These are phyloP conservation scores for Neofusicoccum umdonicola DNA, from an alignment of 2,329 filamentous ascomycete genomes.

Conservation along the genomic window DNA sequence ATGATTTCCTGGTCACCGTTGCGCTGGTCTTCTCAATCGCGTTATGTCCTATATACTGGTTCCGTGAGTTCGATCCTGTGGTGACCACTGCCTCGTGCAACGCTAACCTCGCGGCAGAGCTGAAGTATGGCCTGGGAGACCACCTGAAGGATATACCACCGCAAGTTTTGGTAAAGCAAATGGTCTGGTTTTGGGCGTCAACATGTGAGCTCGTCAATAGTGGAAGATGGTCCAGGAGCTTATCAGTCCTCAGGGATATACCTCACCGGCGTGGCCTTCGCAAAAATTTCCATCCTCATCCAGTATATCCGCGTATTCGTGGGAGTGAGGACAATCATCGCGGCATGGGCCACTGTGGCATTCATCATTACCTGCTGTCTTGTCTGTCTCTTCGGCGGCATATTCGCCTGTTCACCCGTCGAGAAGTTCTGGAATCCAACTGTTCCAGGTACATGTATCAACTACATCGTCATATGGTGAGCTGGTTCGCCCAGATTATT, in stretches of 20 bases:
- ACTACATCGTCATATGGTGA: slow-evolving; percentile 6
- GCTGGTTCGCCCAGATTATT: neutral
- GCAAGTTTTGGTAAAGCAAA: neutral
- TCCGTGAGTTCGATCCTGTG: neutral
- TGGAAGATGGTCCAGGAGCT: too few relatives aligned
- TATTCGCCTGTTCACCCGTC: slow-evolving; percentile 8
- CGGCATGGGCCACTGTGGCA: neutral
- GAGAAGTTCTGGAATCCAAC: slow-evolving; percentile 10
- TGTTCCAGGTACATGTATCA: neutral
- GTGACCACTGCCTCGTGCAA: neutral
- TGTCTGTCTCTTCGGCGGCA: slow-evolving; percentile 12
- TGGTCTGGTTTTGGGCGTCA: slow-evolving; percentile 5
- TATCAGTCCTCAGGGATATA: neutral
- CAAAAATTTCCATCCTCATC: slow-evolving; percentile 9
- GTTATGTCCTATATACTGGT: neutral
- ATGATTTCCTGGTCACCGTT: slow-evolving; percentile 8
- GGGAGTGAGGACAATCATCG: neutral
- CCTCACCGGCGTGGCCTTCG: neutral
- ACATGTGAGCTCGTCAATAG: neutral
- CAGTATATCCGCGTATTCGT: slow-evolving; percentile 15
- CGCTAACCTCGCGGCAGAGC: neutral
- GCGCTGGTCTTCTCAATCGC: neutral
- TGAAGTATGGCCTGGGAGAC: slow-evolving; percentile 2
- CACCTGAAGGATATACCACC: neutral
- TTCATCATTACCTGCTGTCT: slow-evolving; percentile 12